Conservation (phyloP, 75 land plant genomes). For the Sequoiadendron giganteum region DNA sequence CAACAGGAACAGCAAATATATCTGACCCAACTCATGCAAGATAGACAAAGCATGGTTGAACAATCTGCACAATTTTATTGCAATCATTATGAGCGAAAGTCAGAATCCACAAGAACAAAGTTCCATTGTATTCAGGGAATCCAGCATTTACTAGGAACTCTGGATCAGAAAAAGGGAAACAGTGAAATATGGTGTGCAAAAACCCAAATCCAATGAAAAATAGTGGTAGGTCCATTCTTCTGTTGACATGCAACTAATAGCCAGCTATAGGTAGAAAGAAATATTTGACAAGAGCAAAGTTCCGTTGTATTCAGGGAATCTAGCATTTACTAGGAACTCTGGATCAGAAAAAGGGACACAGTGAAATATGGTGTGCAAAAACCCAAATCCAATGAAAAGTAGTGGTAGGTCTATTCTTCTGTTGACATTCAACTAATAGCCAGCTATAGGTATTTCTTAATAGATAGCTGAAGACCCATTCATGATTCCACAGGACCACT, state of each 20-base stretch:
- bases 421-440: too few relatives aligned
- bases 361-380: slow-evolving; percentile 30
- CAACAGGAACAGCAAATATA: slow-evolving; percentile 1
- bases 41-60: slow-evolving; percentile 27
- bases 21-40: neutral
- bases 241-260: too few relatives aligned
- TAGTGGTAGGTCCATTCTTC: too few relatives aligned
- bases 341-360: slow-evolving; percentile 10
- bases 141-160: slow-evolving; percentile 19
- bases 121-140: slow-evolving; percentile 24
- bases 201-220: slow-evolving; percentile 11
- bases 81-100: slow-evolving; percentile 19
- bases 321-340: slow-evolving; percentile 19
- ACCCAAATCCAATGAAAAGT: slow-evolving; percentile 11
- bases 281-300: slow-evolving; percentile 25
- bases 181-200: slow-evolving; percentile 30
- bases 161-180: slow-evolving; percentile 4
- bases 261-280: slow-evolving; percentile 30
- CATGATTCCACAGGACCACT: too few relatives aligned
- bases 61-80: slow-evolving; percentile 13
- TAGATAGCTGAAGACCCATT: too few relatives aligned
- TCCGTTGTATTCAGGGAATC: slow-evolving; percentile 22
- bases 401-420: too few relatives aligned
- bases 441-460: too few relatives aligned
- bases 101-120: slow-evolving; percentile 23